phyloP scores from a whole-genome alignment of 345 rosid species.

The Triadica sebifera region DNA sequence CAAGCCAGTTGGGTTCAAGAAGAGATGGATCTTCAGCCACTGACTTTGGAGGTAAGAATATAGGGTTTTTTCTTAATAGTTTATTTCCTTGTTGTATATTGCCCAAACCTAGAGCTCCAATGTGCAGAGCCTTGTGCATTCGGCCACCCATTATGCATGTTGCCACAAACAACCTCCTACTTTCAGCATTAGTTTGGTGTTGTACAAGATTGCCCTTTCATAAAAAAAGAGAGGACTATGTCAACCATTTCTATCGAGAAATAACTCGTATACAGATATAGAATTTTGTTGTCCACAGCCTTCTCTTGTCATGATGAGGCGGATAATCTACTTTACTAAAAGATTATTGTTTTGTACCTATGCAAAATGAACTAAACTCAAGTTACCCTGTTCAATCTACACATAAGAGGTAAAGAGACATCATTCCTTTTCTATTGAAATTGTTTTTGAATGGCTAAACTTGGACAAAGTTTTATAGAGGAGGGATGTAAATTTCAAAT shows the following conservation, averaged over 20 bases:
- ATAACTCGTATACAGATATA: too few relatives aligned
- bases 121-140: too few relatives aligned
- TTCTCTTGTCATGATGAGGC: background rate
- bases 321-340: background rate
- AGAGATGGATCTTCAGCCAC: background rate
- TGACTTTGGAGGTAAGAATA: slow-evolving; percentile 4
- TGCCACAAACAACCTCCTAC: too few relatives aligned
- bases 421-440: too few relatives aligned
- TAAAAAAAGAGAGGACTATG: background rate
- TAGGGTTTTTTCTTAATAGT: background rate
- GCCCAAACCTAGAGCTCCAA: background rate
- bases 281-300: background rate
- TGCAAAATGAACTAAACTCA: background rate
- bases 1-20: background rate
- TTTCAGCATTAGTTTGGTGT: too few relatives aligned
- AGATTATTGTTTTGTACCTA: background rate
- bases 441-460: too few relatives aligned
- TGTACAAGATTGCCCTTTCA: background rate
- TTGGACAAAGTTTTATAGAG: too few relatives aligned
- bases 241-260: background rate
- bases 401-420: too few relatives aligned
- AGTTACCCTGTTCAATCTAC: too few relatives aligned
- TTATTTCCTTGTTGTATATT: background rate
- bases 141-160: too few relatives aligned
- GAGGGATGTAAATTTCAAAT: too few relatives aligned